These are phyloP conservation scores for Sporopachydermia quercuum DNA, from an alignment of 805 yeast species.

Conservation along the genomic window DNA sequence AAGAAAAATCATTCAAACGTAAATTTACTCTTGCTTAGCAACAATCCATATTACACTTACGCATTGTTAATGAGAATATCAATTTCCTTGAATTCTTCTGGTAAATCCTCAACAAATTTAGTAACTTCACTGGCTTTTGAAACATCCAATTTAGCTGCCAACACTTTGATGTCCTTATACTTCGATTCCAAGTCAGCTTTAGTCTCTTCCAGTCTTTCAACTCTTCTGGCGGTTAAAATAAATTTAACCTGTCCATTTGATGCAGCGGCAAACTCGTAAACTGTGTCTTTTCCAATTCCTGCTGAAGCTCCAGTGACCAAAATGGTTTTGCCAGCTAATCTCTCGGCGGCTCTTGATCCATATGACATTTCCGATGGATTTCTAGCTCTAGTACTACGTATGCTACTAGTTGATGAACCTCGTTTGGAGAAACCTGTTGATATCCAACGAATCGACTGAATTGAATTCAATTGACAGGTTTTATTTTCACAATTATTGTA, in stretches of 20 bases:
- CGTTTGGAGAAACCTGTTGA: constrained; percentile 8
- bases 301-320: constrained; percentile 95
- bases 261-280: constrained; percentile 68
- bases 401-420: constrained; percentile 6
- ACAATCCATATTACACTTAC: too few relatives aligned
- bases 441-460: constrained; percentile 6
- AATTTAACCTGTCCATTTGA: constrained; percentile 57
- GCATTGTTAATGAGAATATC: constrained; percentile 57
- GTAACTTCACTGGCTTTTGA: constrained; percentile 34
- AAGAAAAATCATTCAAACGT: too few relatives aligned
- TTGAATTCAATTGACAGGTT: too few relatives aligned
- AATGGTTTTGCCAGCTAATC: constrained; percentile 65
- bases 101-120: constrained; percentile 37
- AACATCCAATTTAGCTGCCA: constrained; percentile 40
- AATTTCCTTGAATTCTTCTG: constrained; percentile 37
- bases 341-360: constrained; percentile 62
- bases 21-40: too few relatives aligned
- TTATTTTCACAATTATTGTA: too few relatives aligned
- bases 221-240: constrained; percentile 66
- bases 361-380: constrained; percentile 32
- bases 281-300: constrained; percentile 91
- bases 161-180: constrained; percentile 28
- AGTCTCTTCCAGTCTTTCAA: constrained; percentile 39
- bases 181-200: constrained; percentile 29
- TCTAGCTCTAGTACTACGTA: constrained; percentile 2